Conservation (phyloP, 495 filamentous ascomycete species). For the Bacidia gigantensis region DNA sequence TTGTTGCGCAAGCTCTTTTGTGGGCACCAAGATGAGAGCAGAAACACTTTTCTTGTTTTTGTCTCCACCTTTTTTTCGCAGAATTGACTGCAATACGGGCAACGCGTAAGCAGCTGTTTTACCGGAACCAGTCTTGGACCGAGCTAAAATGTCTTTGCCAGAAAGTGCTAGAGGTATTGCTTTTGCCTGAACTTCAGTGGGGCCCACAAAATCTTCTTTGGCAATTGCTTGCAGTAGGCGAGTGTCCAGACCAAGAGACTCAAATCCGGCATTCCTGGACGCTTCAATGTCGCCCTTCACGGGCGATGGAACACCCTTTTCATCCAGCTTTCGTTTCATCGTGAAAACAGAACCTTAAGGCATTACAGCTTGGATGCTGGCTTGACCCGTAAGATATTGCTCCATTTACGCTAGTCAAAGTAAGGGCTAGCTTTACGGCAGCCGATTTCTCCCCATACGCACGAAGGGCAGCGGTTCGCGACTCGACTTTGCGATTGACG, state of each 20-base stretch:
- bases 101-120: slow-evolving; percentile 98
- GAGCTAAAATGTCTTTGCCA: slow-evolving; percentile 78
- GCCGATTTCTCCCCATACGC: too few species aligned
- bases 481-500: too few species aligned
- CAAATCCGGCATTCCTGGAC: slow-evolving; percentile 2
- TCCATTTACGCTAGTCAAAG: too few species aligned
- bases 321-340: slow-evolving; percentile 56
- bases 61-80: slow-evolving; percentile 54
- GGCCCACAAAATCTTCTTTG: slow-evolving; percentile 67
- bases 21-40: slow-evolving; percentile 82
- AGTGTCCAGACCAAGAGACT: slow-evolving; percentile 57
- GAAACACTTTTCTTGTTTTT: slow-evolving; percentile 36
- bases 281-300: slow-evolving; percentile 14
- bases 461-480: too few species aligned
- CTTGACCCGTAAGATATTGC: too few species aligned
- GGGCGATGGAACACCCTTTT: slow-evolving; percentile 40
- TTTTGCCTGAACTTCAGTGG: slow-evolving; percentile 72
- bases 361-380: too few species aligned
- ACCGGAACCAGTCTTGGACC: slow-evolving; percentile 83
- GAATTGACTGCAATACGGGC: slow-evolving; percentile 66
- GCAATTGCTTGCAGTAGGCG: slow-evolving; percentile 76
- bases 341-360: not conserved
- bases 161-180: slow-evolving; percentile 84
- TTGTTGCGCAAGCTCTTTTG: slow-evolving; percentile 84
- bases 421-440: too few species aligned